These are phyloP conservation scores for Pyrenula massariospora DNA, from an alignment of 495 filamentous ascomycete species.

Conservation along the genomic window DNA sequence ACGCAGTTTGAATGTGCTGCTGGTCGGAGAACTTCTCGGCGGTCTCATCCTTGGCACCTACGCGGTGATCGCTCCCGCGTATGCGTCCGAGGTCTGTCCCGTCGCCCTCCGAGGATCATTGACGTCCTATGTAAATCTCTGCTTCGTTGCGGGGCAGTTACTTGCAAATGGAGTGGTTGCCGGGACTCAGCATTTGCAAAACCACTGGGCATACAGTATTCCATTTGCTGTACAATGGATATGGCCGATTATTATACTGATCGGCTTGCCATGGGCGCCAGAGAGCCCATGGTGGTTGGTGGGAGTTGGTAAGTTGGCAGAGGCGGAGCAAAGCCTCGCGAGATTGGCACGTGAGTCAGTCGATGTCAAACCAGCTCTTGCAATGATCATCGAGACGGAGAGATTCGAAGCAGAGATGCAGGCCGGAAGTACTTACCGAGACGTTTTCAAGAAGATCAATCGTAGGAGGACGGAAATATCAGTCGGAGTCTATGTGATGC, in stretches of 20 bases:
- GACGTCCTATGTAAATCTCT: constrained; percentile 25
- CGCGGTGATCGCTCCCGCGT: constrained; percentile 23
- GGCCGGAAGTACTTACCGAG: constrained; percentile 18
- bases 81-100: constrained; percentile 25
- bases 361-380: constrained; percentile 13
- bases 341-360: constrained; percentile 17
- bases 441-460: constrained; percentile 33
- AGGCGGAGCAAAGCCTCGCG: constrained; percentile 21
- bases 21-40: constrained; percentile 23
- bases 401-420: constrained; percentile 22
- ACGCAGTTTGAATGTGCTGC: constrained; percentile 16
- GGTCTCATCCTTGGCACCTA: constrained; percentile 24
- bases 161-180: constrained; percentile 27
- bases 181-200: constrained; percentile 18
- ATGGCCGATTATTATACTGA: constrained; percentile 17
- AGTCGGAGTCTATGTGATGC: constrained; percentile 31
- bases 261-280: constrained; percentile 29
- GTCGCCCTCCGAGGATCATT: constrained; percentile 27
- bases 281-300: constrained; percentile 40
- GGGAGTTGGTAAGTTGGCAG: constrained; percentile 25
- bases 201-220: constrained; percentile 22
- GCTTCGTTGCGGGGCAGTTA: constrained; percentile 25
- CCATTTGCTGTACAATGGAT: constrained; percentile 26
- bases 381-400: constrained; percentile 21
- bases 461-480: constrained; percentile 32